Conservation (phyloP, 2,329 filamentous ascomycete genomes). For the Didymella glomerata region DNA sequence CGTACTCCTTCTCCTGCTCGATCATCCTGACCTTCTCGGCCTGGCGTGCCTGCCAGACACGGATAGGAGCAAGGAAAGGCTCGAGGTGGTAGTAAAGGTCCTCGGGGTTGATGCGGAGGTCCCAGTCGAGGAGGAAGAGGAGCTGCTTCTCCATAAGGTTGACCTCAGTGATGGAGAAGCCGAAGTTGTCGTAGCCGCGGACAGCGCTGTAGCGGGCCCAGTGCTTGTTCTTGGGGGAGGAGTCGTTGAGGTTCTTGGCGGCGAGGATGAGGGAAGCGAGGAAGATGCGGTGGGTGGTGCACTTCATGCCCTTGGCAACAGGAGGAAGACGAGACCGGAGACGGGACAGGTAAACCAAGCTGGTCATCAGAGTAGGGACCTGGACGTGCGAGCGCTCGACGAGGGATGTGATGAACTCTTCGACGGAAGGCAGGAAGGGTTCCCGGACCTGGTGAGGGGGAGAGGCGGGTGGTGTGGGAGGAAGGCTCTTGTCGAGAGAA, state of each 20-base stretch:
- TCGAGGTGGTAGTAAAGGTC: conserved; percentile 90
- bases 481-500: conserved; percentile 58
- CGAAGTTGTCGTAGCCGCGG: conserved; percentile 76
- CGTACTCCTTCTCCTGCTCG: conserved; percentile 53
- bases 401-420: conserved; percentile 90
- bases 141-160: conserved; percentile 99
- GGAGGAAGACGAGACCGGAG: conserved; percentile 86
- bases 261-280: conserved; percentile 84
- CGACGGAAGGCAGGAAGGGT: conserved; percentile 74
- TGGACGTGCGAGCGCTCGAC: conserved; percentile 95
- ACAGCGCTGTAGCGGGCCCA: conserved; percentile 94
- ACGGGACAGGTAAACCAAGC: conserved; percentile 88
- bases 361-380: conserved; percentile 96
- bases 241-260: conserved; percentile 98
- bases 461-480: conserved; percentile 67
- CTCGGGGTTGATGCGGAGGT: conserved; percentile 82
- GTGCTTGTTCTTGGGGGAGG: conserved; percentile 99
- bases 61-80: conserved; percentile 86
- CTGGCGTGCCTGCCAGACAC: conserved; percentile 64
- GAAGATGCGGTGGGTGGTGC: conserved; percentile 98
- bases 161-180: conserved; percentile 93
- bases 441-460: conserved; percentile 64
- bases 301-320: conserved; percentile 93
- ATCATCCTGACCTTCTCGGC: conserved; percentile 62
- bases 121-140: conserved; percentile 93